A percentile compares a stretch with the other conserved stretches of the same genome.
These are phyloP conservation scores for Mariannaea elegans DNA, from an alignment of 2,329 filamentous ascomycete genomes.

Conservation along the genomic window DNA sequence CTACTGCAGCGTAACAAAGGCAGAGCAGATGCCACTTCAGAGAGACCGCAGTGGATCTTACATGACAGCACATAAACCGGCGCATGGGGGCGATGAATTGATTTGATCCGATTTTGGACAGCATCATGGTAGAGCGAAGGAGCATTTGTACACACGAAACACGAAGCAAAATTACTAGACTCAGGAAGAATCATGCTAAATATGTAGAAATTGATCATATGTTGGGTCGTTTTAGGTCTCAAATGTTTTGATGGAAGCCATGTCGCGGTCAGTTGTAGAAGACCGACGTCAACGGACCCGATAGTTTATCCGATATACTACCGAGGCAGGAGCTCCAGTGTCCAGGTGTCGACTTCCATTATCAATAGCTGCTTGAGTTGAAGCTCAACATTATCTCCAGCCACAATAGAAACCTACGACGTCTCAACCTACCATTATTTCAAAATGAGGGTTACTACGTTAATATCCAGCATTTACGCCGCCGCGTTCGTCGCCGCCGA, in stretches of 20 bases:
- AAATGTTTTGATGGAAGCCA: background rate
- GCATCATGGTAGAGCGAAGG: slow-evolving; percentile 32
- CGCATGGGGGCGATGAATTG: slow-evolving; percentile 31
- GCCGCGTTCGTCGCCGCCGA: slow-evolving; percentile 50
- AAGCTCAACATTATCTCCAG: slow-evolving; percentile 13
- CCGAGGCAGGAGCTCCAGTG: slow-evolving; percentile 23
- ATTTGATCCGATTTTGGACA: slow-evolving; percentile 23
- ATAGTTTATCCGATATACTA: slow-evolving; percentile 32
- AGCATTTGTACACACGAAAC: slow-evolving; percentile 30
- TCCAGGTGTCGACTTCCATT: slow-evolving; percentile 33
- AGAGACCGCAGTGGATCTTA: slow-evolving; percentile 25
- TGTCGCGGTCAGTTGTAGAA: background rate
- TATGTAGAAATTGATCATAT: background rate
- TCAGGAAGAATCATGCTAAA: background rate
- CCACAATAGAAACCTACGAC: background rate
- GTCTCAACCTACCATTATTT: background rate
- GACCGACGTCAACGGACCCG: background rate
- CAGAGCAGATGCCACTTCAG: slow-evolving; percentile 20
- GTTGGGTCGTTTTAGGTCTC: background rate
- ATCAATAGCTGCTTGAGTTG: slow-evolving; percentile 10
- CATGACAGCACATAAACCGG: slow-evolving; percentile 36
- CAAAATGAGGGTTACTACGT: slow-evolving; percentile 53
- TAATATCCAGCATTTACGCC: slow-evolving; percentile 55
- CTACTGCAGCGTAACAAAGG: slow-evolving; percentile 4
- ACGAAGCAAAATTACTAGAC: slow-evolving; percentile 15